Percentiles rank a stretch among this genome's conserved stretches.
Conservation (phyloP, 1,139 yeast genomes). For the Hemisphaericaspora lyxosophila region DNA sequence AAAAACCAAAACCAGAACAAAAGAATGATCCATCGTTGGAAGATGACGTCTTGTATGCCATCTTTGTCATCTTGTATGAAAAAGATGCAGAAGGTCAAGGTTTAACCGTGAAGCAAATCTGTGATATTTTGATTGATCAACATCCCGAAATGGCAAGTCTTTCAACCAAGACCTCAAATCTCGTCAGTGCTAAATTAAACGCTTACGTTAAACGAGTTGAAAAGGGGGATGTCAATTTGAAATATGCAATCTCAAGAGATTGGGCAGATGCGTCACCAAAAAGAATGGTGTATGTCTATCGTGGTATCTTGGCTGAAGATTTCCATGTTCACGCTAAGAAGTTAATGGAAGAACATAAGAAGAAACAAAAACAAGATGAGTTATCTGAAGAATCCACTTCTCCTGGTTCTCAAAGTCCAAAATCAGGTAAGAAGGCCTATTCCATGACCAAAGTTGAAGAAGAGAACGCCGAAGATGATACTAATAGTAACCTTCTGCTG, state of each 20-base stretch:
- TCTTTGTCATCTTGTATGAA: slow-evolving; percentile 67
- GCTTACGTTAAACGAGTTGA: slow-evolving; percentile 83
- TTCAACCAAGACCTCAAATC: slow-evolving; percentile 76
- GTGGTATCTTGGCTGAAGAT: slow-evolving; percentile 72
- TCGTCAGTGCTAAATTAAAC: slow-evolving; percentile 77
- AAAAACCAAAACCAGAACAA: slow-evolving; percentile 69
- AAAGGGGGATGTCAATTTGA: slow-evolving; percentile 69
- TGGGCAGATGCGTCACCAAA: slow-evolving; percentile 90
- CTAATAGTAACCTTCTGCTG: slow-evolving; percentile 13
- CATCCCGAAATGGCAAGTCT: slow-evolving; percentile 82
- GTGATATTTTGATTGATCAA: slow-evolving; percentile 67
- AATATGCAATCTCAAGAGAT: slow-evolving; percentile 75
- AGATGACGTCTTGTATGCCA: slow-evolving; percentile 74
- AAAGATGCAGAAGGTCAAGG: slow-evolving; percentile 68
- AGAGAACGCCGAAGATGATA: slow-evolving; percentile 3
- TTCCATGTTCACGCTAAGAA: slow-evolving; percentile 68
- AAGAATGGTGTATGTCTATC: slow-evolving; percentile 82
- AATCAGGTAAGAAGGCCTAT: slow-evolving; percentile 7
- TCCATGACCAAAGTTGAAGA: slow-evolving; percentile 1
- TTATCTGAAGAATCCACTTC: slow-evolving; percentile 3
- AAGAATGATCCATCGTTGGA: slow-evolving; percentile 62
- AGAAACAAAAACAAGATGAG: slow-evolving; percentile 6
- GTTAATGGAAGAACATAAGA: slow-evolving; percentile 38
- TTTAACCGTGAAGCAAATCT: slow-evolving; percentile 82
- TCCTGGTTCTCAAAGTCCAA: slow-evolving; percentile 12